A percentile compares a stretch with the other conserved stretches of the same genome.
These are phyloP conservation scores for Pascua guehoae DNA, from an alignment of 1,284 basidiomycete species.

Conservation along the genomic window DNA sequence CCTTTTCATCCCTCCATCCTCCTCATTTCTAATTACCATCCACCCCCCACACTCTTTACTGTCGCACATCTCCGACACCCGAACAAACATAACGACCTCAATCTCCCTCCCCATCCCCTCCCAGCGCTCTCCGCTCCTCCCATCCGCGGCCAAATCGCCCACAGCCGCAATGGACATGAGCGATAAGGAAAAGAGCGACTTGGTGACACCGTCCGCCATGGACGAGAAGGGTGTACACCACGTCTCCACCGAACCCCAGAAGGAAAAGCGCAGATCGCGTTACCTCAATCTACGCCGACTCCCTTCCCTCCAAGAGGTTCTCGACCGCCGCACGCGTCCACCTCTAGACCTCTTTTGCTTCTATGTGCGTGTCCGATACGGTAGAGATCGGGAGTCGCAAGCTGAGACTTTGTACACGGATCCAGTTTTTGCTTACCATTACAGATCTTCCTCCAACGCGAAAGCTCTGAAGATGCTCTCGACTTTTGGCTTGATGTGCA, in stretches of 20 bases:
- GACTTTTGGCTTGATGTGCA: slow-evolving; percentile 99
- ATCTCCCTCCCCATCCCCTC: background rate
- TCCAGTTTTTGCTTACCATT: background rate
- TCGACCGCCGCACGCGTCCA: slow-evolving; percentile 79
- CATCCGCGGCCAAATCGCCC: background rate
- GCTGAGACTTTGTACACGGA: no score
- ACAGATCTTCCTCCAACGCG: slow-evolving; percentile 75
- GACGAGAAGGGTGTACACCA: slow-evolving; percentile 1
- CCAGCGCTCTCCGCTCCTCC: background rate
- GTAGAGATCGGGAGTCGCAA: background rate
- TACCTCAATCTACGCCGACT: slow-evolving; percentile 47
- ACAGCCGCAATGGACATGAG: background rate
- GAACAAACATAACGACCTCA: no score
- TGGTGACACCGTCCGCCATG: background rate
- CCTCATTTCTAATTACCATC: no score
- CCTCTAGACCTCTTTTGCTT: slow-evolving; percentile 98
- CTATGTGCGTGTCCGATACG: slow-evolving; percentile 63
- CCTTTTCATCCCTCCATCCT: background rate
- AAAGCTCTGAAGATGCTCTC: slow-evolving; percentile 88
- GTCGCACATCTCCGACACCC: no score
- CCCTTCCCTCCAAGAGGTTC: slow-evolving; percentile 69
- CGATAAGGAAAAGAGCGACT: slow-evolving; percentile 2
- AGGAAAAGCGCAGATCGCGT: slow-evolving; percentile 33
- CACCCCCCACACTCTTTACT: no score
- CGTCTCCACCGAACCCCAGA: slow-evolving; percentile 4